These are phyloP conservation scores for Arthrobotrys conoides DNA, from an alignment of 2,329 filamentous ascomycete genomes.

Conservation along the genomic window DNA sequence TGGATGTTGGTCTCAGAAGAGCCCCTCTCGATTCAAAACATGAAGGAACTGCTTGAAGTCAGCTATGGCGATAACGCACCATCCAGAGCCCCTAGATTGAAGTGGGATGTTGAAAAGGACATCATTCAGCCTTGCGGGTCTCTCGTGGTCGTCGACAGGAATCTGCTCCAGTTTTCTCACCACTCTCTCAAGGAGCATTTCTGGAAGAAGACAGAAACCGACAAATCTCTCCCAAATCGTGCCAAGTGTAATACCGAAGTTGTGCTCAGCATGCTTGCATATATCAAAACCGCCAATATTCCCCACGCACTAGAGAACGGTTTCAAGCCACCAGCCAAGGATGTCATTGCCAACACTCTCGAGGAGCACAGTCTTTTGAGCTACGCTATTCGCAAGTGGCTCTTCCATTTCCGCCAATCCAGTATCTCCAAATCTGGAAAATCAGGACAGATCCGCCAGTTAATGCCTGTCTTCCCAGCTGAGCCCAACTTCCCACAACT, in stretches of 20 bases:
- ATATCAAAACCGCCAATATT: conserved; percentile 41
- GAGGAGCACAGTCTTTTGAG: conserved; percentile 31
- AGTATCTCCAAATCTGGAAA: conserved; percentile 25
- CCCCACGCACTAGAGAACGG: not conserved
- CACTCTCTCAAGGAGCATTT: conserved; percentile 48
- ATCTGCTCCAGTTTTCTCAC: conserved; percentile 46
- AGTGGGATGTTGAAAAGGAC: conserved; percentile 53
- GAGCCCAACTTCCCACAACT: conserved; percentile 36
- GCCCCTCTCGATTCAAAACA: conserved; percentile 37
- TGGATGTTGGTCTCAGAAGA: conserved; percentile 50
- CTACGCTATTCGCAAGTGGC: conserved; percentile 51
- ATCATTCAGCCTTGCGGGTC: conserved; percentile 46
- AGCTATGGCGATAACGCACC: conserved; percentile 6
- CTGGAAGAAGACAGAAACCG: conserved; percentile 37
- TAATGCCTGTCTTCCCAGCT: conserved; percentile 39
- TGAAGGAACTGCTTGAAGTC: conserved; percentile 47
- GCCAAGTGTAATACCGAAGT: conserved; percentile 45
- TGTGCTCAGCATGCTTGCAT: conserved; percentile 38
- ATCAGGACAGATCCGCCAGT: conserved; percentile 9
- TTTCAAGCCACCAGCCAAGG: not conserved
- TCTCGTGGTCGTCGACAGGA: conserved; percentile 44
- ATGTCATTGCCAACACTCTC: conserved; percentile 10
- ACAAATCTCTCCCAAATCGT: conserved; percentile 28
- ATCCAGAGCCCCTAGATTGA: conserved; percentile 25
- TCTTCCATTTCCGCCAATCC: conserved; percentile 44